Evolutionary conservation across 108 stramenopile species (phyloP).

Genomic region (Discostella pseudostelligera): DNA sequence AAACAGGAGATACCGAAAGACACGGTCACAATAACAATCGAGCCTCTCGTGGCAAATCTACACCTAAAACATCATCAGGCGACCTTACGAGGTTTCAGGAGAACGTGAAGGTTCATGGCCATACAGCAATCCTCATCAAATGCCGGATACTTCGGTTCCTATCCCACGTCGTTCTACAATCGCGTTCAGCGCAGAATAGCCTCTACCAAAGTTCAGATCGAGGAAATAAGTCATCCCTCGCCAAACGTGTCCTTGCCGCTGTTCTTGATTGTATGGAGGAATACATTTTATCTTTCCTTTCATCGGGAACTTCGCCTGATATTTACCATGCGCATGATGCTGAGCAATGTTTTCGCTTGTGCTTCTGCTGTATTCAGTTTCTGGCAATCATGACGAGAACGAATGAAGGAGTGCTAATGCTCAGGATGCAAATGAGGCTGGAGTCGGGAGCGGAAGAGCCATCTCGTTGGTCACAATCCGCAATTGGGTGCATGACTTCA

Average conservation of each 20-base stretch:
- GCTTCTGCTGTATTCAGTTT: slow-evolving; percentile 22
- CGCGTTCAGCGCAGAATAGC: slow-evolving; percentile 27
- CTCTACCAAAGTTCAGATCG: slow-evolving; percentile 1
- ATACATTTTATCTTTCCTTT: slow-evolving; percentile 26
- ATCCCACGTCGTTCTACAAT: slow-evolving; percentile 28
- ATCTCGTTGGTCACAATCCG: slow-evolving; percentile 41
- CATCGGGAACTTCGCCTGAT: background rate
- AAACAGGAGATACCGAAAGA: background rate
- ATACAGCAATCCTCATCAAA: slow-evolving; percentile 22
- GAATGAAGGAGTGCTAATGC: slow-evolving; percentile 31
- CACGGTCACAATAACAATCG: background rate
- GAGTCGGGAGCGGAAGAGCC: slow-evolving; percentile 12
- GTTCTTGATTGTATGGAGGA: slow-evolving; percentile 35
- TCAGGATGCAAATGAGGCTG: slow-evolving; percentile 32
- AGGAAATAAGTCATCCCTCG: slow-evolving; percentile 11
- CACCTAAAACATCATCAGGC: slow-evolving; percentile 5
- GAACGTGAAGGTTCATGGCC: slow-evolving; percentile 1
- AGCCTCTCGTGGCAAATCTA: background rate
- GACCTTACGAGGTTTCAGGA: too few relatives aligned
- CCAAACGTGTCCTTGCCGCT: slow-evolving; percentile 31
- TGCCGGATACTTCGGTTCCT: slow-evolving; percentile 28
- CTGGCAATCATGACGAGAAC: slow-evolving; percentile 28
- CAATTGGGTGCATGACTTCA: slow-evolving; percentile 30
- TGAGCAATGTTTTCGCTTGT: slow-evolving; percentile 15
- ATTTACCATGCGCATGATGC: background rate